Conservation (phyloP, 352 stramenopile genomes). For the Elongisporangium prolatum region DNA sequence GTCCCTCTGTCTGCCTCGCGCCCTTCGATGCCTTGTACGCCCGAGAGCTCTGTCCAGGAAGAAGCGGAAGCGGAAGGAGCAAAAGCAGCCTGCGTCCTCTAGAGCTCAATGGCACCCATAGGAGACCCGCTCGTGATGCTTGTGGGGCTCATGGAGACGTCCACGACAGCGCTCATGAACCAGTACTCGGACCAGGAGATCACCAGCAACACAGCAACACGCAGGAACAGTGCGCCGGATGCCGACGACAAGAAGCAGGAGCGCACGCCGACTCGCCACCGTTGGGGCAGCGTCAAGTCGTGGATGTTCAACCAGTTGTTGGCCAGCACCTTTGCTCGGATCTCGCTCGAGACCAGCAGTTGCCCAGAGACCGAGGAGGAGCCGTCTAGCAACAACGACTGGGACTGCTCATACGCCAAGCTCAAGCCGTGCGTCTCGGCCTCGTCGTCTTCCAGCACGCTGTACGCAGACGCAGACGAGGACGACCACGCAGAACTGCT, state of each 20-base stretch:
- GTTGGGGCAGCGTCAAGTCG: constrained; percentile 67
- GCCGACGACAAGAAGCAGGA: constrained; percentile 13
- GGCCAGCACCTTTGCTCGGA: constrained; percentile 57
- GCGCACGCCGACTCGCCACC: constrained; percentile 13
- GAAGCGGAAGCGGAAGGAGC: constrained; percentile 22
- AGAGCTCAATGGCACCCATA: constrained; percentile 2
- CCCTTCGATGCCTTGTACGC: constrained; percentile 29
- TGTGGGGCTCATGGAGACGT: background rate
- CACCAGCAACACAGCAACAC: constrained; percentile 5
- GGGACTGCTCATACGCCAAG: constrained; percentile 19
- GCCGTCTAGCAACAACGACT: constrained; percentile 13
- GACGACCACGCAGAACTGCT: constrained; percentile 19
- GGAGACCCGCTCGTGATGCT: background rate
- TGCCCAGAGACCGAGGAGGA: constrained; percentile 1
- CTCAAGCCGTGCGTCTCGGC: constrained; percentile 24
- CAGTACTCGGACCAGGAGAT: constrained; percentile 1
- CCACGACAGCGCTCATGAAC: background rate
- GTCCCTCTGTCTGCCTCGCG: background rate
- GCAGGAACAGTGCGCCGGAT: constrained; percentile 10
- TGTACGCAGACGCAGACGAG: constrained; percentile 33
- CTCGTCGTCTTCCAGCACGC: constrained; percentile 44
- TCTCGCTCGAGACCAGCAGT: constrained; percentile 35
- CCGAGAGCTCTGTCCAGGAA: constrained; percentile 23
- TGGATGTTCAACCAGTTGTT: constrained; percentile 72
- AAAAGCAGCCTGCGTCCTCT: constrained; percentile 6